Percentiles rank a stretch among this genome's conserved stretches.
Evolutionary conservation across 2,329 filamentous ascomycete genomes (phyloP).

Genomic region (Chaetomiaceae sp.): DNA sequence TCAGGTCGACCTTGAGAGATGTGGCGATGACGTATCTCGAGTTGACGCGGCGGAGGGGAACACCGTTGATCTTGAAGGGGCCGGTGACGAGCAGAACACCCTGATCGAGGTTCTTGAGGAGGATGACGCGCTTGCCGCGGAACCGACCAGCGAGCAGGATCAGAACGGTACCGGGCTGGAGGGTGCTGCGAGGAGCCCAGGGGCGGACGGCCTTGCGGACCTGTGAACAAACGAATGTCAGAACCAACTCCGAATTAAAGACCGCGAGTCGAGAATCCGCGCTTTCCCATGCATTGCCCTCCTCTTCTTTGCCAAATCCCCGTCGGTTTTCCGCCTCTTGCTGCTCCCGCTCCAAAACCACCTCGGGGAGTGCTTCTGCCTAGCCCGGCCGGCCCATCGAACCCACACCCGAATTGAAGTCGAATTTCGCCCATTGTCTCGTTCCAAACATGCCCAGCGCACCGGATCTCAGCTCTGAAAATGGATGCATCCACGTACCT

Average conservation of each 20-base stretch:
- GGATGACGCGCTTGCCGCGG: constrained; percentile 99
- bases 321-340: not conserved
- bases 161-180: constrained; percentile 91
- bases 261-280: not conserved
- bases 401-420: constrained; percentile 11
- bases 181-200: constrained; percentile 80
- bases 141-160: constrained; percentile 99
- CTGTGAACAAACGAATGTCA: constrained; percentile 48
- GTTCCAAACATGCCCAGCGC: constrained; percentile 1
- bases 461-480: constrained; percentile 15
- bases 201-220: constrained; percentile 90
- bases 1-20: constrained; percentile 77
- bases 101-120: constrained; percentile 96
- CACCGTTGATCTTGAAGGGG: constrained; percentile 99
- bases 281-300: not conserved
- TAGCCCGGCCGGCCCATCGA: constrained; percentile 12
- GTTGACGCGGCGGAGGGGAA: constrained; percentile 92
- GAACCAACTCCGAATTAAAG: constrained; percentile 10
- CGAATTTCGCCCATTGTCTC: constrained; percentile 15
- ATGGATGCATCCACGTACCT: constrained; percentile 65
- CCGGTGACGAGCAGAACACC: constrained; percentile 98
- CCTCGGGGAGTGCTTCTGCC: constrained; percentile 1
- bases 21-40: constrained; percentile 91
- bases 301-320: not conserved
- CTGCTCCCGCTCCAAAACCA: constrained; percentile 5